phyloP scores from a whole-genome alignment of 2,329 filamentous ascomycete genomes.

The Stagonosporopsis rhizophila region DNA sequence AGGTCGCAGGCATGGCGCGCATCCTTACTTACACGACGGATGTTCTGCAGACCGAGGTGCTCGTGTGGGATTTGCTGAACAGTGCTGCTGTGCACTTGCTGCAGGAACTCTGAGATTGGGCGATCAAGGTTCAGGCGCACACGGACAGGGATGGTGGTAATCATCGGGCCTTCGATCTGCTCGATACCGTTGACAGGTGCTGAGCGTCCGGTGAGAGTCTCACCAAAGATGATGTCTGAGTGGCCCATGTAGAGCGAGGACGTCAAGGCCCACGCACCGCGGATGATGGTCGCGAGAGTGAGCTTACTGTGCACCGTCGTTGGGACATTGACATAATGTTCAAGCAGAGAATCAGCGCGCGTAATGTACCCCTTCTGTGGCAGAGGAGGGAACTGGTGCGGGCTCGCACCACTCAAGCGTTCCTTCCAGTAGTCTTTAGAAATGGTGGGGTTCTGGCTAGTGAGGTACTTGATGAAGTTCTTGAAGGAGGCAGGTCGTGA shows the following conservation, averaged over 20 bases:
- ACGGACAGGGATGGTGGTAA: conserved; percentile 66
- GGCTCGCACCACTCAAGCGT: conserved; percentile 54
- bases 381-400: conserved; percentile 59
- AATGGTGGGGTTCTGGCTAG: conserved; percentile 49
- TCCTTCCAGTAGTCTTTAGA: conserved; percentile 58
- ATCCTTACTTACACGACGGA: conserved; percentile 54
- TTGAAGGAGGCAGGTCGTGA: conserved; percentile 50
- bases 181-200: conserved; percentile 56
- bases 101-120: conserved; percentile 61
- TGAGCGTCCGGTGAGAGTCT: conserved; percentile 65
- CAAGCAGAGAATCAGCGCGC: conserved; percentile 59
- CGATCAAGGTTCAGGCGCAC: conserved; percentile 55
- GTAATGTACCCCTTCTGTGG: conserved; percentile 56
- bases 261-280: conserved; percentile 67
- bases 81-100: conserved; percentile 63
- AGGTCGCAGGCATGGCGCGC: conserved; percentile 47
- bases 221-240: conserved; percentile 64
- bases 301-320: conserved; percentile 50
- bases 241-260: conserved; percentile 63
- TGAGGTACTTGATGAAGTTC: conserved; percentile 59
- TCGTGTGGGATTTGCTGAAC: conserved; percentile 68
- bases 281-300: conserved; percentile 59
- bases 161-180: conserved; percentile 67
- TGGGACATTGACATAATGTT: conserved; percentile 54
- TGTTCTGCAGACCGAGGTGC: conserved; percentile 68